These are phyloP conservation scores for Vanrija sp. DNA, from an alignment of 1,284 basidiomycete species.

Conservation along the genomic window DNA sequence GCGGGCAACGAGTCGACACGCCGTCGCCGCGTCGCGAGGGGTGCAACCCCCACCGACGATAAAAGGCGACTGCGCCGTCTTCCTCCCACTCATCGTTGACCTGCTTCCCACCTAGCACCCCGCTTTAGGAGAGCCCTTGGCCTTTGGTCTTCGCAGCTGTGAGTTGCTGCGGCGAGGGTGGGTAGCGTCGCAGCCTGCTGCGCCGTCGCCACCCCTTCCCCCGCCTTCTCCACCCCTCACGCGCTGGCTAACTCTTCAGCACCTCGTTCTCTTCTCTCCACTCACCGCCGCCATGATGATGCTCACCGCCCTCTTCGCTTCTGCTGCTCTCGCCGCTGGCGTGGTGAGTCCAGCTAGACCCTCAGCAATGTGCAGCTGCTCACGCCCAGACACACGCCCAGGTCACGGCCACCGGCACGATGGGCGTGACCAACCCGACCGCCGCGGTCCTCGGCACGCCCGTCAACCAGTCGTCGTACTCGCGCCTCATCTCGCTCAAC, in stretches of 20 bases:
- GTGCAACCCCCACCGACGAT: too few relatives aligned
- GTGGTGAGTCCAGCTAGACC: background rate
- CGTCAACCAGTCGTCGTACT: conserved; percentile 46
- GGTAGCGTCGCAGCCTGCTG: too few relatives aligned
- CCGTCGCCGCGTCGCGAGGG: too few relatives aligned
- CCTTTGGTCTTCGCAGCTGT: too few relatives aligned
- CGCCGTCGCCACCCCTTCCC: too few relatives aligned
- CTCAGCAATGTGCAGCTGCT: background rate
- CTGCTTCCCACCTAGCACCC: too few relatives aligned
- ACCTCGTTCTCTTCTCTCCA: background rate
- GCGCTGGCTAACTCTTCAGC: background rate
- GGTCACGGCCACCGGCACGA: conserved; percentile 43
- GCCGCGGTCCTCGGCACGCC: conserved; percentile 35
- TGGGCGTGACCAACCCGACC: conserved; percentile 44
- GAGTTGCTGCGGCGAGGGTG: too few relatives aligned
- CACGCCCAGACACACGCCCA: conserved; percentile 31
- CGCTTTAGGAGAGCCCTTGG: too few relatives aligned
- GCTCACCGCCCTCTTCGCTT: background rate
- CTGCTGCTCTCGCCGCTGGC: background rate
- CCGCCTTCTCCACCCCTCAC: background rate
- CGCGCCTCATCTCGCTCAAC: conserved; percentile 48
- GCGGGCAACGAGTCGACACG: too few relatives aligned
- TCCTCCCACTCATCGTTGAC: too few relatives aligned
- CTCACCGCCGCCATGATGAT: background rate
- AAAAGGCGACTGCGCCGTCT: too few relatives aligned